Evolutionary conservation across 2,329 filamentous ascomycete genomes (phyloP), one percentile per base, ranked within the genome.

Genomic region (Trichoderma aggressivum): DNA sequence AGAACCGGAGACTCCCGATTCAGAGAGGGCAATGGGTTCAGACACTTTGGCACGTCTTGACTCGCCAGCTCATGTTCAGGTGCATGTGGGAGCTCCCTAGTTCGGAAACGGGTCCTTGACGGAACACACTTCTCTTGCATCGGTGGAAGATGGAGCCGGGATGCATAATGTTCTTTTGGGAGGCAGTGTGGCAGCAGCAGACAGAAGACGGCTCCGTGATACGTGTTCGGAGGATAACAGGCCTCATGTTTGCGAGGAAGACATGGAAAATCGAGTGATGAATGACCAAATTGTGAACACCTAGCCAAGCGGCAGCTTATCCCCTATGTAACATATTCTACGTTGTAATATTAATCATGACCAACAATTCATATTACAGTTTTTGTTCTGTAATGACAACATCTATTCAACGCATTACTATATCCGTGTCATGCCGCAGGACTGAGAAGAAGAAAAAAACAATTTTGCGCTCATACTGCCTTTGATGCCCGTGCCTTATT

Each of bases 401-500:
- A 53, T 21, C 47, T 7, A 43, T 24, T 28, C 43, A 50, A 50
- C 12, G 30, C 66, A 50, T 53, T 53, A 24, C 11, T 24, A 53
- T 50, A 24, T 53, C 11, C 21, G 24, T 24, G 47, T 14, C 3
- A 58, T 59, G 32, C 64, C 64, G 28, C n/a, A 50, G 24, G 24
- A 43, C 39, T 14, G 8, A n/a, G 21, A 21, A 63, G 50, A 30
- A n/a, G 21, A 21, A 63, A 63, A 30, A 21, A 18, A n/a, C 18
- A 30, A 30, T 18, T 12, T 18, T 50, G 64, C 64, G 34, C 59
- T 76, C 24, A 83, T 56, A 80, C 76, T 5, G 80, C 79, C 71
- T 79, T 82, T 4, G 79, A 81, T 18, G 85, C 85, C 70, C 87
- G 82, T 39, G 87, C 85, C 76, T 86, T 87, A 77, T 91, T 91